Percentiles rank a stretch among this genome's conserved stretches.
Conservation (phyloP, 2,329 filamentous ascomycete species). For the Claviceps capensis region DNA sequence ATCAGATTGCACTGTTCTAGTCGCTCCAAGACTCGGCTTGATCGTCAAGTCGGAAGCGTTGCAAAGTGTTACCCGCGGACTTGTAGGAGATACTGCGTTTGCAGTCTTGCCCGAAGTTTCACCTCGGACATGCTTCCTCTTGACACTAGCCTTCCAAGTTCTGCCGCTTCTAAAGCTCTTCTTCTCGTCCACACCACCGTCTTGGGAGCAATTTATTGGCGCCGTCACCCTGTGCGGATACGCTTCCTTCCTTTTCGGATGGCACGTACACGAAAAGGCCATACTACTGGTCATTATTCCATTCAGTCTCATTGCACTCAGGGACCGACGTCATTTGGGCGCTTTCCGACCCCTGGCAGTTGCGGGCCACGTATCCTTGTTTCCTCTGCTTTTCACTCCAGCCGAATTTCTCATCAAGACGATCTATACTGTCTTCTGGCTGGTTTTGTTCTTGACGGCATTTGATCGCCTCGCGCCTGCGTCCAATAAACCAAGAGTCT, state of each 20-base stretch:
- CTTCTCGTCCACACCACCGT: conserved; percentile 40
- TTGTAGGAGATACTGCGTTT: conserved; percentile 89
- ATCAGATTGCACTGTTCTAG: conserved; percentile 25
- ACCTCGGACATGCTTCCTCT: conserved; percentile 62
- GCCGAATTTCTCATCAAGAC: conserved; percentile 92
- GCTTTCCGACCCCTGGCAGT: conserved; percentile 88
- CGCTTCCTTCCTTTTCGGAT: conserved; percentile 91
- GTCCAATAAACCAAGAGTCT: conserved; percentile 65
- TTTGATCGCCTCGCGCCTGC: conserved; percentile 85
- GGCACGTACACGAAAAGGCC: conserved; percentile 98
- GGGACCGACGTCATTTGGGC: conserved; percentile 77
- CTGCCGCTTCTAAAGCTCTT: conserved; percentile 76
- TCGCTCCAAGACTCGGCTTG: conserved; percentile 70
- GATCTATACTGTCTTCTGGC: conserved; percentile 84
- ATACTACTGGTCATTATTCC: conserved; percentile 89
- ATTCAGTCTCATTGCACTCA: conserved; percentile 82
- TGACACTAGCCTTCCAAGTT: conserved; percentile 73
- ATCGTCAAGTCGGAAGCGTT: conserved; percentile 60
- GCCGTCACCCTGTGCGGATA: conserved; percentile 88
- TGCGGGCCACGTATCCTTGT: conserved; percentile 86
- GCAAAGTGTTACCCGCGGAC: conserved; percentile 78
- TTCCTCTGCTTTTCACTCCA: conserved; percentile 82
- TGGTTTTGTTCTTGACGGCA: conserved; percentile 68
- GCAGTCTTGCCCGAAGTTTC: conserved; percentile 82
- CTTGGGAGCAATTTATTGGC: conserved; percentile 81